Conservation (phyloP, 2,329 filamentous ascomycete species). For the Colletotrichum eleusines region DNA sequence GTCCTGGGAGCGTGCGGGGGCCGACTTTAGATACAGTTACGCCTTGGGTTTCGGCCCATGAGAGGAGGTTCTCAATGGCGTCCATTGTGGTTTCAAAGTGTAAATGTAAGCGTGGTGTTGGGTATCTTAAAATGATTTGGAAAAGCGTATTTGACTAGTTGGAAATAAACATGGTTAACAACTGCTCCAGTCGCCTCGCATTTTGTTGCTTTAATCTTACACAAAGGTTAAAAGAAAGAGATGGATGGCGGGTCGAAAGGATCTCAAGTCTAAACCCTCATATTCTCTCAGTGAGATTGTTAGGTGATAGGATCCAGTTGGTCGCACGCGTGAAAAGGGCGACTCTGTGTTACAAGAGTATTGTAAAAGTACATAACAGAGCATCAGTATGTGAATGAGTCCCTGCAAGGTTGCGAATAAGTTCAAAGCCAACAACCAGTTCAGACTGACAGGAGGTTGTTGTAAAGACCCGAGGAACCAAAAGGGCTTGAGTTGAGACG, state of each 20-base stretch:
- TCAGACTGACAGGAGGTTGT: background rate
- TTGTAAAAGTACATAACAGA: background rate
- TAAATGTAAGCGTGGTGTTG: background rate
- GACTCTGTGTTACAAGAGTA: too few relatives aligned
- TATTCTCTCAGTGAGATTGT: background rate
- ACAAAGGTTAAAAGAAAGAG: background rate
- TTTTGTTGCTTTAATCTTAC: background rate
- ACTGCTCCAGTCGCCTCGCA: background rate
- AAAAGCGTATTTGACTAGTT: background rate
- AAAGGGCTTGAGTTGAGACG: constrained; percentile 1
- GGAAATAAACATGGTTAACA: background rate
- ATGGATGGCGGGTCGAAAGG: background rate
- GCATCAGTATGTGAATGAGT: background rate
- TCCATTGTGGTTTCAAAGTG: constrained; percentile 27
- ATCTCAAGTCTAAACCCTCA: background rate
- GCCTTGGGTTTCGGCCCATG: constrained; percentile 76
- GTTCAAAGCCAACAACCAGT: background rate
- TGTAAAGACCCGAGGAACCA: background rate
- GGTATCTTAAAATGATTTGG: background rate
- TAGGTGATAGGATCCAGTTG: background rate
- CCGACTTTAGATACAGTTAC: constrained; percentile 76
- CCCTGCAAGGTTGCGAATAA: background rate
- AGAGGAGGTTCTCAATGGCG: constrained; percentile 65
- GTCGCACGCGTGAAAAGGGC: background rate
- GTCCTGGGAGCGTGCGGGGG: constrained; percentile 75